Evolutionary conservation across 2,329 filamentous ascomycete species (phyloP).

Genomic region (Cladobotryum mycophilum): DNA sequence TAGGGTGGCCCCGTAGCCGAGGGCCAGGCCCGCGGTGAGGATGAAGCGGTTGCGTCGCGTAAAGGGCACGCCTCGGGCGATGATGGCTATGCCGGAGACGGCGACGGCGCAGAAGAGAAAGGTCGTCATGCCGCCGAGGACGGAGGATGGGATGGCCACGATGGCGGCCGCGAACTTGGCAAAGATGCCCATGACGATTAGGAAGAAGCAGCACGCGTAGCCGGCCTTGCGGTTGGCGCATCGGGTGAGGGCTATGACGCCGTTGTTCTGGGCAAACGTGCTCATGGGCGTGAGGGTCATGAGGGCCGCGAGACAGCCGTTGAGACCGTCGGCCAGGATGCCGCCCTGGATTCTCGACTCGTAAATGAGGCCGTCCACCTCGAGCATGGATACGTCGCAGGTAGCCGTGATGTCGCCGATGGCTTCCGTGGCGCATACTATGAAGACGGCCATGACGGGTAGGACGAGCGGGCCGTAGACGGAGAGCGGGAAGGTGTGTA

Average conservation of each 20-base stretch:
- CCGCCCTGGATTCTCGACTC: constrained; percentile 75
- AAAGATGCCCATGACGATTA: constrained; percentile 75
- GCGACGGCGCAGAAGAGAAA: constrained; percentile 75
- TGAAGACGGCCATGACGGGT: constrained; percentile 61
- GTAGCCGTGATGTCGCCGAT: constrained; percentile 78
- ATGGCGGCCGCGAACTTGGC: constrained; percentile 77
- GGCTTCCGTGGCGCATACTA: constrained; percentile 71
- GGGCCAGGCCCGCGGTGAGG: constrained; percentile 64
- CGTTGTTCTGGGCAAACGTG: constrained; percentile 79
- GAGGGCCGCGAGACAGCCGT: constrained; percentile 67
- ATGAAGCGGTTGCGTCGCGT: constrained; percentile 79
- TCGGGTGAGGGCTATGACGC: constrained; percentile 73
- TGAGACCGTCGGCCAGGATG: constrained; percentile 69
- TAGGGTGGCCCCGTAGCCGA: constrained; percentile 66
- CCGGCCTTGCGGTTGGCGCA: constrained; percentile 78
- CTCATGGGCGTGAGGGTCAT: constrained; percentile 77
- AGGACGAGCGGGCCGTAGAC: constrained; percentile 70
- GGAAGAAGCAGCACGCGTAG: constrained; percentile 69
- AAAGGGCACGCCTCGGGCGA: constrained; percentile 62
- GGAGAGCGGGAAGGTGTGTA: constrained; percentile 65
- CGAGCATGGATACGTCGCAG: constrained; percentile 70
- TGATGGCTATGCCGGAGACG: constrained; percentile 71
- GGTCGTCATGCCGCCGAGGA: constrained; percentile 68
- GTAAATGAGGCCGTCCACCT: constrained; percentile 65
- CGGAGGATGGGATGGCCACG: constrained; percentile 63